A percentile compares a stretch with the other conserved stretches of the same genome.
Conservation (phyloP, 2,329 filamentous ascomycete species). For the Hyphodiscus sp. region DNA sequence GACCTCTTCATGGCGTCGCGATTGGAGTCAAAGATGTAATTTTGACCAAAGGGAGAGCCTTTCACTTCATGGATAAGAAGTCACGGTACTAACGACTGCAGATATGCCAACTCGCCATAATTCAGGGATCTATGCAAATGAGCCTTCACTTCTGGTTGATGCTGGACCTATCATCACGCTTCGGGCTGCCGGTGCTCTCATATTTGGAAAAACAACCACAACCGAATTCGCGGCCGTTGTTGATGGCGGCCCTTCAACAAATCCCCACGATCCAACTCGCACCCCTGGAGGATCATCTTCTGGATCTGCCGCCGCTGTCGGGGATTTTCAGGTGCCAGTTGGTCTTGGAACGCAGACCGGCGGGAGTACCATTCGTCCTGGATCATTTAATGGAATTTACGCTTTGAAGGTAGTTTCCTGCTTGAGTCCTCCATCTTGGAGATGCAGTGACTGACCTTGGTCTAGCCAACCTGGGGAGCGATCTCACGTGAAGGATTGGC, state of each 20-base stretch:
- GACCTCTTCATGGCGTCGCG: constrained; percentile 50
- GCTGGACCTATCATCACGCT: constrained; percentile 46
- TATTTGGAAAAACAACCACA: constrained; percentile 55
- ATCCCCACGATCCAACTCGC: constrained; percentile 45
- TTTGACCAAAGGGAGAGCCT: constrained; percentile 41
- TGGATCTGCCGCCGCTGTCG: constrained; percentile 60
- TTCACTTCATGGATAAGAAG: background rate
- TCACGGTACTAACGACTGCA: constrained; percentile 13
- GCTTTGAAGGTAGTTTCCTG: constrained; percentile 42
- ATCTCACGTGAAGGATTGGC: constrained; percentile 57
- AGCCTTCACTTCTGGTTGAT: constrained; percentile 41
- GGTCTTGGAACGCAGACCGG: constrained; percentile 60
- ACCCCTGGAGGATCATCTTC: constrained; percentile 64
- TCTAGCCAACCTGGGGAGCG: constrained; percentile 52
- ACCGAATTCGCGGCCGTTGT: constrained; percentile 57
- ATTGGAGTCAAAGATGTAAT: constrained; percentile 58
- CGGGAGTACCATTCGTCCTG: constrained; percentile 58
- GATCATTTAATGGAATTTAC: constrained; percentile 58
- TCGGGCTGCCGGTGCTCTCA: constrained; percentile 47
- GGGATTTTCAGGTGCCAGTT: constrained; percentile 54
- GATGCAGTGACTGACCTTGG: background rate
- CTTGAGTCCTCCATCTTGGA: background rate
- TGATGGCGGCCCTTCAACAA: constrained; percentile 46
- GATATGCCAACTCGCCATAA: constrained; percentile 53
- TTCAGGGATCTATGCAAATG: constrained; percentile 46